phyloP scores from a whole-genome alignment of 805 yeast species.

The Candida railenensis region DNA sequence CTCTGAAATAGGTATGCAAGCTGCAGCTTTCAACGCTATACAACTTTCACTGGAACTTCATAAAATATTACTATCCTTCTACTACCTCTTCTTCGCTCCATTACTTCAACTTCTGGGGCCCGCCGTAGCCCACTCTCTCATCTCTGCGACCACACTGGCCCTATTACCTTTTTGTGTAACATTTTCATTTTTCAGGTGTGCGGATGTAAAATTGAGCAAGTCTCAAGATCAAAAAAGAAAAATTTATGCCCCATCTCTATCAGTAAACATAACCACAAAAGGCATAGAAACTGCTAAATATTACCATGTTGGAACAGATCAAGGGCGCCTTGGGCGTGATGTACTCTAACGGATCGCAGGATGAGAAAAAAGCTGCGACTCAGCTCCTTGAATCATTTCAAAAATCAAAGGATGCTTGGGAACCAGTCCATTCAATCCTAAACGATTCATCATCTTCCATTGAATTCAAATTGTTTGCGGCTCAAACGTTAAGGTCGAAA shows the following conservation, averaged over 20 bases:
- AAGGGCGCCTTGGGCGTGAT: constrained; percentile 48
- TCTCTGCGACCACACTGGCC: no score
- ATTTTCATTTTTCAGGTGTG: no score
- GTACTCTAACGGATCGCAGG: constrained; percentile 42
- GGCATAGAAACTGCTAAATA: no score
- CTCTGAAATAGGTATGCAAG: no score
- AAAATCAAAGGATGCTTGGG: constrained; percentile 83
- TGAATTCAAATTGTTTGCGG: constrained; percentile 76
- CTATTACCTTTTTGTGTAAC: no score
- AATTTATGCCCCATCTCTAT: background rate
- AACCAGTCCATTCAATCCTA: constrained; percentile 57
- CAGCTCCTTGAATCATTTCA: constrained; percentile 76
- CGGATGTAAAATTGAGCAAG: background rate
- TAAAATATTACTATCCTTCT: background rate
- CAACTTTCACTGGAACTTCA: no score
- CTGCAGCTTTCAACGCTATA: no score
- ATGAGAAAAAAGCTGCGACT: constrained; percentile 51
- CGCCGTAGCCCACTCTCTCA: no score
- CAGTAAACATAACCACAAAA: background rate
- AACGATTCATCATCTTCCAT: constrained; percentile 31
- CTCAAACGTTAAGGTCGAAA: constrained; percentile 87
- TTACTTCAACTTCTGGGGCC: no score
- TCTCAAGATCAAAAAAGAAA: background rate
- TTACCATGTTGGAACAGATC: constrained; percentile 24
- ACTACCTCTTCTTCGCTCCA: background rate